Evolutionary conservation across 768 basidiomycete species (phyloP), one percentile per base, ranked within the genome.

Genomic region (Roridomyces roridus): DNA sequence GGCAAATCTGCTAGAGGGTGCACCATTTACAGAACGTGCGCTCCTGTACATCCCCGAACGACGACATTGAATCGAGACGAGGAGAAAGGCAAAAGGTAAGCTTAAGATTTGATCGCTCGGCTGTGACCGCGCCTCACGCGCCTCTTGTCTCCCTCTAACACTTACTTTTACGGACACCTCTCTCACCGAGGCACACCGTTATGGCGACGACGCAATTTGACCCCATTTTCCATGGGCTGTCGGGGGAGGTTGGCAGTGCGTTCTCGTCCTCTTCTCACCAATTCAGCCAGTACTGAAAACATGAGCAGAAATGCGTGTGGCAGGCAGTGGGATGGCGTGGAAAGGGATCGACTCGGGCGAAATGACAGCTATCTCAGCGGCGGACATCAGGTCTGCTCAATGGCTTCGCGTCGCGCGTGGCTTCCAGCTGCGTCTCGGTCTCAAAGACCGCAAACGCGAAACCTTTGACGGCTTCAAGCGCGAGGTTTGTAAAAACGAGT

Each of bases 391-490:
- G 72, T 94, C 89, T 87, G 87, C 85, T 0, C 89, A 92, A 63
- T 96, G 94, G 94, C 77, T 93, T 24, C 87, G 94, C 43, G 96
- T 97, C 26, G 97, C 94, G 37, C 85, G 97, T 31, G 86, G 88
- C 59, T 98, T 92, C 67, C 96, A 97, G 74, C 85, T 99, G 20
- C 82, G 92, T 43, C 75, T 98, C 29, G 91, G 88, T 7, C 74
- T 95, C 68, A 87, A 90, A 67, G 86, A 93, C 72, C 81, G 88
- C 68, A 80, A 82, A 42, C 81, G 85, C 65, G 89, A 92, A 63
- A 88, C 81, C n/a, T 98, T 98, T 66, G 97, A 98, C 59, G 96
- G 96, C 10, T 98, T 99, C 75, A 74, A 84, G 70, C 83, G 93
- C 55, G 96, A 97, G 77, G 95, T 96, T 62, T 59, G 82, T 73